A percentile compares a stretch with the other conserved stretches of the same genome.
Conservation (phyloP, 768 basidiomycete species). For the Pisolithus albus region DNA sequence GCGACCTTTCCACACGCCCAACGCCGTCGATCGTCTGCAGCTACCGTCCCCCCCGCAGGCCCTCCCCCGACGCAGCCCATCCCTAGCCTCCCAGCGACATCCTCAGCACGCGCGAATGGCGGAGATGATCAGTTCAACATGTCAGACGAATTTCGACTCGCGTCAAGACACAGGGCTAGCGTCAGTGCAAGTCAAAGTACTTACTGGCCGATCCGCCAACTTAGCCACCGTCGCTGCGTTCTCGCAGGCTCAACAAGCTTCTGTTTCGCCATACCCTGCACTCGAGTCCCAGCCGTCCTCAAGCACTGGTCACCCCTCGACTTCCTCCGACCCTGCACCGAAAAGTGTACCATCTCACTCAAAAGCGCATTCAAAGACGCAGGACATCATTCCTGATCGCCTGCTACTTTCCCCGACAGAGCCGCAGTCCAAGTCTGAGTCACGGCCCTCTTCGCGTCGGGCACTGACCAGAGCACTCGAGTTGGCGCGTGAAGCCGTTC, state of each 20-base stretch:
- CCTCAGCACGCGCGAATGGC: constrained; percentile 12
- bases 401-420: constrained; percentile 38
- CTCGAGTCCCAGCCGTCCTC: constrained; percentile 23
- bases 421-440: constrained; percentile 38
- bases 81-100: constrained; percentile 49
- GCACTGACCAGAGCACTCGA: constrained; percentile 83
- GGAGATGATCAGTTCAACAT: constrained; percentile 18
- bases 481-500: constrained; percentile 84
- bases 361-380: constrained; percentile 18
- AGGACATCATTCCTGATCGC: constrained; percentile 40
- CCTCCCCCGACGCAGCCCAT: constrained; percentile 74
- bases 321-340: constrained; percentile 50
- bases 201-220: constrained; percentile 31
- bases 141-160: constrained; percentile 24
- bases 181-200: constrained; percentile 29
- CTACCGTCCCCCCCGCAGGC: constrained; percentile 54
- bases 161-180: constrained; percentile 29
- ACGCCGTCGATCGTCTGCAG: constrained; percentile 66
- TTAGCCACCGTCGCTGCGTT: constrained; percentile 56
- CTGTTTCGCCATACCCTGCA: constrained; percentile 19
- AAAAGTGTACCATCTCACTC: constrained; percentile 36
- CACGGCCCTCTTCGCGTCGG: constrained; percentile 67
- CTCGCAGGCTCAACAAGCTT: constrained; percentile 42
- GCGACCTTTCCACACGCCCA: constrained; percentile 30
- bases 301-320: constrained; percentile 28